Base-by-base conservation (phyloP, 2,329 filamentous ascomycete genomes). In the Epichloe amarillans region DNA sequence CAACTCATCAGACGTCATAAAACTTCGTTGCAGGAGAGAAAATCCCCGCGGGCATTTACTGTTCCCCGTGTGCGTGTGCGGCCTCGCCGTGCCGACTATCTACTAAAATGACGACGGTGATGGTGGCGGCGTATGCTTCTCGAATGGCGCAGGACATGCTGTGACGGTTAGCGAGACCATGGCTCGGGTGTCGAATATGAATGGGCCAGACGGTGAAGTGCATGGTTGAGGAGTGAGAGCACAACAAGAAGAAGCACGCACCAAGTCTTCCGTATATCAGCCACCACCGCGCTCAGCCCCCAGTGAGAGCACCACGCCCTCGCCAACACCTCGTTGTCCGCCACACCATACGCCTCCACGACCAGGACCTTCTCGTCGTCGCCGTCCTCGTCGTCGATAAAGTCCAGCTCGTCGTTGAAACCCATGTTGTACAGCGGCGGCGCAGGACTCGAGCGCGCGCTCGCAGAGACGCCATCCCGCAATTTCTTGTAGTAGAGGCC, bases 261-360 rank as follows among this genome's bases (percentile, higher is more conserved):
- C 77, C 79, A 88, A 15, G 84, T 88, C 67, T 75, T 79, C 52
- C 75, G 70, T 49, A 86, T 64, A 63, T 88, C 82, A 8, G 83
- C 83, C 52, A 88, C 76, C 17, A 89, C 69, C 1, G 85, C 84
- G 60, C 76, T 82, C 58, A 87, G 66, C 2, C 85, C 85, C 77
- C 83, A 86, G 59, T 87, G 82, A 50, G 83, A 77, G 62, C 84
- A 88, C 85, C 85, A 89, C 6, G 85, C 84, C 54, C 85, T 71
- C 1, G 82, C 84, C 58, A 89, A 74, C 4, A 88, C 84, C 64
- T 88, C 85, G 57, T 88, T 88, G 64, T 88, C 85, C 46, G 72
- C 72, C 21, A 84, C 83, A 1, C 85, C 85, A 62, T 86, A 82
- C 0, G 84, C 82, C 66, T 88, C 83, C 14, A 88, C 74, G 4